Conservation (phyloP, 805 yeast genomes). For the Hanseniaspora vineae region DNA sequence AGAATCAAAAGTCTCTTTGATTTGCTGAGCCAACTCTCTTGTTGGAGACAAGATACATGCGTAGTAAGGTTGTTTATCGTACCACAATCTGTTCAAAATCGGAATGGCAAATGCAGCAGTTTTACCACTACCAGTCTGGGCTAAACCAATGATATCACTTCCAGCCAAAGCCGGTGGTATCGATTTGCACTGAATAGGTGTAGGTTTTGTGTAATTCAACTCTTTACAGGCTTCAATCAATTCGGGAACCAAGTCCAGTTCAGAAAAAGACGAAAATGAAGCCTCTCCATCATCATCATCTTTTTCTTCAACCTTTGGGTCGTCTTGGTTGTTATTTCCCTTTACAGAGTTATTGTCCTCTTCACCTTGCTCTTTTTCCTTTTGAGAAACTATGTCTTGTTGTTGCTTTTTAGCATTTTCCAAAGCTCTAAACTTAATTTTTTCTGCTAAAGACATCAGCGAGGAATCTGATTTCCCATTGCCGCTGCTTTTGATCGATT, state of each 20-base stretch:
- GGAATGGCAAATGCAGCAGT: conserved; percentile 98
- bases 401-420: conserved; percentile 15
- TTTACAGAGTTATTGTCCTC: not conserved
- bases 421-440: conserved; percentile 34
- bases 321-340: conserved; percentile 1
- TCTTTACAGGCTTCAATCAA: conserved; percentile 66
- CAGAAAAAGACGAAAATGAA: conserved; percentile 32
- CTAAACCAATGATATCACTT: conserved; percentile 87
- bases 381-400: conserved; percentile 7
- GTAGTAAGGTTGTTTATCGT: conserved; percentile 75
- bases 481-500: not conserved
- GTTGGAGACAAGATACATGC: conserved; percentile 84
- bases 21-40: conserved; percentile 75
- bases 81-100: conserved; percentile 80
- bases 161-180: conserved; percentile 87
- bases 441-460: conserved; percentile 40
- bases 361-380: conserved; percentile 8
- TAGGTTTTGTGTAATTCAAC: conserved; percentile 68
- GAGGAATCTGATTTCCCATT: not conserved
- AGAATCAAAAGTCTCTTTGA: conserved; percentile 91
- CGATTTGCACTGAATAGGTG: conserved; percentile 87
- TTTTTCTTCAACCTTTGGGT: conserved; percentile 2
- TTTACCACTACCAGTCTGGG: conserved; percentile 96
- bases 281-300: conserved; percentile 11
- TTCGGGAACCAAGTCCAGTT: conserved; percentile 61